Percentiles rank a stretch among this genome's conserved stretches.
Evolutionary conservation across 345 rosid genomes (phyloP).

Genomic region (Xanthoceras sorbifolium): DNA sequence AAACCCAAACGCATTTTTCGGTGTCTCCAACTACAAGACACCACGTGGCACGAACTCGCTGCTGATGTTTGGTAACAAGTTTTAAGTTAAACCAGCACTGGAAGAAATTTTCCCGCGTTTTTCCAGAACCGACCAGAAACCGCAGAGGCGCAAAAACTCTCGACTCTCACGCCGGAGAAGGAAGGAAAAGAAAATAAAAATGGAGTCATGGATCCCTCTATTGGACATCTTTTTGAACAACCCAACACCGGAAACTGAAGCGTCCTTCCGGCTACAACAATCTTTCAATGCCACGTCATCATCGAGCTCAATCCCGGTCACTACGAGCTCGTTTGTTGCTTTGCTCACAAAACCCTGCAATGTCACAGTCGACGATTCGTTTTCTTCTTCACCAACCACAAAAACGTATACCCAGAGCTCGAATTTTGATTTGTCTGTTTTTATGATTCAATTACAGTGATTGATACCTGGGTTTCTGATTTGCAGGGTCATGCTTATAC

Average conservation of each 20-base stretch:
- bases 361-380: slow-evolving; percentile 28
- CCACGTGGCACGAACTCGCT: not conserved
- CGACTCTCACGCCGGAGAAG: not conserved
- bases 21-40: not conserved
- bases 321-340: slow-evolving; percentile 61
- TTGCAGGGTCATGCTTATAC: slow-evolving; percentile 62
- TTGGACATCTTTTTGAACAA: slow-evolving; percentile 58
- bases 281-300: slow-evolving; percentile 40
- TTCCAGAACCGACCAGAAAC: not conserved
- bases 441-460: not conserved
- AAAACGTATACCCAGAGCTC: slow-evolving; percentile 41
- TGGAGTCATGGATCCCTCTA: slow-evolving; percentile 74
- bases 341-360: slow-evolving; percentile 44
- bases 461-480: slow-evolving; percentile 9
- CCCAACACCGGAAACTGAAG: slow-evolving; percentile 69
- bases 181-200: slow-evolving; percentile 2
- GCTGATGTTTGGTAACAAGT: slow-evolving; percentile 6
- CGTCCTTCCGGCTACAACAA: slow-evolving; percentile 63
- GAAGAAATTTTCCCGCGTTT: slow-evolving; percentile 9
- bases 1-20: not conserved
- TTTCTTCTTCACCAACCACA: slow-evolving; percentile 34
- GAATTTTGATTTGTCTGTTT: not conserved
- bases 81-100: not conserved
- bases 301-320: slow-evolving; percentile 41
- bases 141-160: not conserved